A percentile compares a stretch with the other conserved stretches of the same genome.
Evolutionary conservation across 2,329 filamentous ascomycete species (phyloP).

Genomic region (Exserohilum rostratum): DNA sequence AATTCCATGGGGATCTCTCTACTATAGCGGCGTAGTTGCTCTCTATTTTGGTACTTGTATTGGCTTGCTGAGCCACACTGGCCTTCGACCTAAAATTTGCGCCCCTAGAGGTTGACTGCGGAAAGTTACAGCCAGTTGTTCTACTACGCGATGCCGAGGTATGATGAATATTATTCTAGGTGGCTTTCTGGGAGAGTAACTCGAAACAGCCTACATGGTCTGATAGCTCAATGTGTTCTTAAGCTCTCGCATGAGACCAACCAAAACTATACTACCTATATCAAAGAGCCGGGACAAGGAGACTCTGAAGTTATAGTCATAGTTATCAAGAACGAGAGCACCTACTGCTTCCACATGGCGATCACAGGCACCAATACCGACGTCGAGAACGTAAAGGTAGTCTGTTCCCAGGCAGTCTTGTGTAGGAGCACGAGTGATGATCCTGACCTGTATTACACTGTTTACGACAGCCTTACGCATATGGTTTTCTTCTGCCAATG

Average conservation of each 20-base stretch:
- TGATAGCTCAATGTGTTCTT: conserved; percentile 5
- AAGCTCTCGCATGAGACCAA: neutral
- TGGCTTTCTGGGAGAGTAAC: neutral
- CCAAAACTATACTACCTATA: neutral
- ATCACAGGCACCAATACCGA: conserved; percentile 6
- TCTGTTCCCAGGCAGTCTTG: conserved; percentile 6
- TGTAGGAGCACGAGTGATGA: conserved; percentile 8
- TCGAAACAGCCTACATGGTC: conserved; percentile 1
- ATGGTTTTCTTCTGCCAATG: conserved; percentile 5
- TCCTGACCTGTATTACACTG: conserved; percentile 1
- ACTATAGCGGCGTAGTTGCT: neutral
- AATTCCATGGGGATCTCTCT: neutral
- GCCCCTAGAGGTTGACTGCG: neutral
- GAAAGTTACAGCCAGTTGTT: neutral
- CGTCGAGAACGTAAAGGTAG: conserved; percentile 8
- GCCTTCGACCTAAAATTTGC: neutral
- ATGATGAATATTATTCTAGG: neutral
- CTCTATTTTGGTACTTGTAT: conserved; percentile 3
- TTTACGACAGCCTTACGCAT: conserved; percentile 8
- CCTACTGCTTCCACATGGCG: conserved; percentile 4
- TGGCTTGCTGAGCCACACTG: conserved; percentile 1
- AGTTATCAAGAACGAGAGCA: conserved; percentile 1
- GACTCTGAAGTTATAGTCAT: conserved; percentile 2
- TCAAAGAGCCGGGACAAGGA: neutral
- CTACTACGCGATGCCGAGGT: neutral